A percentile compares a stretch with the other conserved stretches of the same genome.
Conservation (phyloP, 805 yeast species). For the Sugiyamaella boreocaroliniensis region DNA sequence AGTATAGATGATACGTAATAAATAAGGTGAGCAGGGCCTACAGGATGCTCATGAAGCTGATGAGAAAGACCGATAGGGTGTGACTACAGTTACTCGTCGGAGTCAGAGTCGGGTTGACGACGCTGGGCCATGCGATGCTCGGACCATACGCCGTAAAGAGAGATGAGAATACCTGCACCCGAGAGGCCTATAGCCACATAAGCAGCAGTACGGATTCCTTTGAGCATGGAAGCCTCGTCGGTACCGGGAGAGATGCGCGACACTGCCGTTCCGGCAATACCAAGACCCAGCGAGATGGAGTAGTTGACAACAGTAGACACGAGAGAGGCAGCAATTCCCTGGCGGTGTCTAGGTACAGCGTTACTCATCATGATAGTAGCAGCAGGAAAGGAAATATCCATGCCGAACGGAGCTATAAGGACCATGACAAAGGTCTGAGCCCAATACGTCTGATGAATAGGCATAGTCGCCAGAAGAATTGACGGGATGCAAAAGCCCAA, state of each 20-base stretch:
- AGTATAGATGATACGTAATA: too few species aligned
- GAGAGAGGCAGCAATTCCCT: slow-evolving; percentile 74
- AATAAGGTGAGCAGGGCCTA: too few species aligned
- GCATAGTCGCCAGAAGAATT: slow-evolving; percentile 46
- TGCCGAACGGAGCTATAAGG: slow-evolving; percentile 58
- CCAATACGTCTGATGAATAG: slow-evolving; percentile 56
- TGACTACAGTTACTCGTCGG: too few species aligned
- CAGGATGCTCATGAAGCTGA: too few species aligned
- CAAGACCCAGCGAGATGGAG: slow-evolving; percentile 63
- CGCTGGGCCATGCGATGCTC: not conserved
- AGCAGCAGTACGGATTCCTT: slow-evolving; percentile 50
- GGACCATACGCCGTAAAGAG: not conserved
- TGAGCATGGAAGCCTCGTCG: slow-evolving; percentile 25
- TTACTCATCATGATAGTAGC: slow-evolving; percentile 58
- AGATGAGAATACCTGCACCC: slow-evolving; percentile 37
- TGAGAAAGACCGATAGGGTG: too few species aligned
- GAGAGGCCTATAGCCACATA: slow-evolving; percentile 60
- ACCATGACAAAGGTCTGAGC: slow-evolving; percentile 49
- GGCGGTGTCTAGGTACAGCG: slow-evolving; percentile 53
- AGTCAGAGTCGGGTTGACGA: too few species aligned
- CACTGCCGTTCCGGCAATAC: slow-evolving; percentile 65
- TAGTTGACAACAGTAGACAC: slow-evolving; percentile 67
- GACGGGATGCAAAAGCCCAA: slow-evolving; percentile 53
- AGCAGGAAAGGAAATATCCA: slow-evolving; percentile 76
- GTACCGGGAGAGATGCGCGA: slow-evolving; percentile 27